These are phyloP conservation scores for Davidsoniella neocaledoniae DNA, from an alignment of 2,329 filamentous ascomycete species.

Conservation along the genomic window DNA sequence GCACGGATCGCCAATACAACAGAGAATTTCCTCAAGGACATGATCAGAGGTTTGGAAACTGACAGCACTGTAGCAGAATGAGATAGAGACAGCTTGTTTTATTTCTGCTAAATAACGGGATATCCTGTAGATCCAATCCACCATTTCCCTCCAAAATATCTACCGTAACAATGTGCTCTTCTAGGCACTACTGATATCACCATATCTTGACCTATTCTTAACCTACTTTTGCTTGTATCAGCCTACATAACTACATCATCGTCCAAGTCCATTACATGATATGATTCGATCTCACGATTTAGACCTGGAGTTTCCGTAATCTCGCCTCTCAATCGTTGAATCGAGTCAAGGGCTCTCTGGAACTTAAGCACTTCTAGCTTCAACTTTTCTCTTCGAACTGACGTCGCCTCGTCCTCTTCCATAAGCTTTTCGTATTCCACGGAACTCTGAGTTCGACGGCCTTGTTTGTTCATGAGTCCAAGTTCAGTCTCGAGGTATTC, in stretches of 20 bases:
- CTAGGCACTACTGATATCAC: neutral
- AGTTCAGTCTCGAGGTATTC: slow-evolving; percentile 28
- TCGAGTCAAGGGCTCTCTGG: slow-evolving; percentile 28
- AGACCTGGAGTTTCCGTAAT: slow-evolving; percentile 8
- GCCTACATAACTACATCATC: neutral
- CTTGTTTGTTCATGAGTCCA: slow-evolving; percentile 19
- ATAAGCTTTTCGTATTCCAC: slow-evolving; percentile 21
- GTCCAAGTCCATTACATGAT: neutral
- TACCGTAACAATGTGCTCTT: too few species aligned
- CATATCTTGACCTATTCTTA: neutral
- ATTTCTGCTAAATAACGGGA: neutral
- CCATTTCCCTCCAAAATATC: too few species aligned
- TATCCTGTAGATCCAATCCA: too few species aligned
- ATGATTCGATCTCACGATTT: neutral
- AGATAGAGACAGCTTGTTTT: too few species aligned
- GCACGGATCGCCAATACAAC: neutral
- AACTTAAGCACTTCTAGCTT: slow-evolving; percentile 30
- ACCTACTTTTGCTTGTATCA: neutral
- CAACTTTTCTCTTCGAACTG: slow-evolving; percentile 24
- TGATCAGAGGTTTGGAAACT: too few species aligned
- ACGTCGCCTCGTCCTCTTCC: slow-evolving; percentile 31
- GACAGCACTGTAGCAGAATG: too few species aligned
- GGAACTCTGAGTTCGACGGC: neutral
- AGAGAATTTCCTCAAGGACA: too few species aligned
- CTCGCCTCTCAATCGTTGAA: slow-evolving; percentile 26